phyloP scores from a whole-genome alignment of 2,329 filamentous ascomycete genomes.

The Aspergillus vadensis region DNA sequence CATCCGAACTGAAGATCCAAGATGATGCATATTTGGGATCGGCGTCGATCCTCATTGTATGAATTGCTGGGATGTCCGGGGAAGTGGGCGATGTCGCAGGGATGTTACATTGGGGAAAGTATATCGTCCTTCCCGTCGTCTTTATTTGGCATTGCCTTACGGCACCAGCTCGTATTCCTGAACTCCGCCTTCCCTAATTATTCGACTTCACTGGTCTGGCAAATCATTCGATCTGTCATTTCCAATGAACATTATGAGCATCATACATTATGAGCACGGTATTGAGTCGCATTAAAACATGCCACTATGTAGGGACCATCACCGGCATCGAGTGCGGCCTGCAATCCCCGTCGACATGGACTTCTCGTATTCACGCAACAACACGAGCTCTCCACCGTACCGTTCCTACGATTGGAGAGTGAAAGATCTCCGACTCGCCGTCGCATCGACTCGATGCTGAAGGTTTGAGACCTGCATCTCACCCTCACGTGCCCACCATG shows the following conservation, averaged over 20 bases:
- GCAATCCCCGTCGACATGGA: background rate
- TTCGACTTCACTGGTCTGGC: no score
- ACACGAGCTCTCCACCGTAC: background rate
- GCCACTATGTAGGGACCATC: background rate
- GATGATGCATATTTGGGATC: background rate
- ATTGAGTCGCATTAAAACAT: no score
- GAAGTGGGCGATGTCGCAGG: background rate
- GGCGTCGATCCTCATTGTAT: background rate
- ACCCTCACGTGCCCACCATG: background rate
- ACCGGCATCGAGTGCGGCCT: background rate
- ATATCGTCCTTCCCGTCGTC: background rate
- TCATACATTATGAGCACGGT: no score
- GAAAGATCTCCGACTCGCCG: background rate
- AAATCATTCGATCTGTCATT: background rate
- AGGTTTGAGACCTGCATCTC: background rate
- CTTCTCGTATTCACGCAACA: background rate
- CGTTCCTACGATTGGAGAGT: background rate
- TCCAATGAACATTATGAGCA: background rate
- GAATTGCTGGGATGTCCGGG: background rate
- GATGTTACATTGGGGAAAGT: background rate
- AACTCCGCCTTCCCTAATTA: background rate
- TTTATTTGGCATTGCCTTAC: background rate
- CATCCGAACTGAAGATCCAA: background rate
- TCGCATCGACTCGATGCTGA: background rate
- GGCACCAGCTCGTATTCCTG: background rate